phyloP scores from a whole-genome alignment of 2,329 filamentous ascomycete genomes.

The Lasiodiplodia sp. region DNA sequence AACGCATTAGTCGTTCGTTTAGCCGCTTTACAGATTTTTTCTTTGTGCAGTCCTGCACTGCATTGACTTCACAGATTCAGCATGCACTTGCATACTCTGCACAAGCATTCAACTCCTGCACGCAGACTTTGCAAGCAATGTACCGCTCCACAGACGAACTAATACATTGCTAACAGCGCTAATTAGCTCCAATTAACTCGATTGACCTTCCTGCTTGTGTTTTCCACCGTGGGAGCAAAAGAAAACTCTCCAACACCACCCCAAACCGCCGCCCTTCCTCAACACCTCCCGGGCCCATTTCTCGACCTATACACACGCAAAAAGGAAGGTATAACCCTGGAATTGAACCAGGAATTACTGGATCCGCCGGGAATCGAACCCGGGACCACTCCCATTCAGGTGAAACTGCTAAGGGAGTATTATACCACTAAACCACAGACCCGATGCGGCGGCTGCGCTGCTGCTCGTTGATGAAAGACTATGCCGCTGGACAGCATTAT shows the following conservation, averaged over 20 bases:
- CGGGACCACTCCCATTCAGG: background rate
- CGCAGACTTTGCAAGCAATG: background rate
- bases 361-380: conserved; percentile 1
- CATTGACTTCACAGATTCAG: background rate
- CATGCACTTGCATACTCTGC: background rate
- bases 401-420: conserved; percentile 16
- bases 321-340: background rate
- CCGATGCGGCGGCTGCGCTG: background rate
- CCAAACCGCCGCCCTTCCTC: background rate
- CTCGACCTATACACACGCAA: background rate
- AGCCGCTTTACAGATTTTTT: background rate
- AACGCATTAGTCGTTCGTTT: background rate
- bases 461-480: background rate
- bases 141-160: background rate
- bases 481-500: background rate
- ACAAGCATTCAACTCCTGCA: background rate
- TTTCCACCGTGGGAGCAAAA: background rate
- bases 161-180: background rate
- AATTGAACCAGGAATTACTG: background rate
- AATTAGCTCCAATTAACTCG: too few relatives aligned
- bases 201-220: background rate
- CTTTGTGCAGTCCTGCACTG: background rate
- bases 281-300: background rate
- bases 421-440: conserved; percentile 23
- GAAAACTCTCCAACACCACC: background rate